phyloP scores from a whole-genome alignment of 305 asterid genomes.

The Fraxinus albicans region DNA sequence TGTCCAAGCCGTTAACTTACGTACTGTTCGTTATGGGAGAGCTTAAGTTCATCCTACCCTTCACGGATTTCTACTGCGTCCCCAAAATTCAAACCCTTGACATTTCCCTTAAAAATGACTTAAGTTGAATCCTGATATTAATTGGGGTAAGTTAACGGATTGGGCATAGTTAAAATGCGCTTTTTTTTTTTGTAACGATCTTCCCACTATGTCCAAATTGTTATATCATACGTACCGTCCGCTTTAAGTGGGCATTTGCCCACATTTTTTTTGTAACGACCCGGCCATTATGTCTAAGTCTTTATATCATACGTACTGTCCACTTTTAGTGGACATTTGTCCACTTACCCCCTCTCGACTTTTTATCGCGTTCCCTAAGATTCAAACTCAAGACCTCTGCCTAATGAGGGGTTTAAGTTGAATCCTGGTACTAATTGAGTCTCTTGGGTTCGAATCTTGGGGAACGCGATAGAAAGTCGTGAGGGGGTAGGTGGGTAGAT shows the following conservation, averaged over 20 bases:
- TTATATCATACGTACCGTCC: too few relatives aligned
- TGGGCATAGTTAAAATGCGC: background rate
- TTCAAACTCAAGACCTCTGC: too few relatives aligned
- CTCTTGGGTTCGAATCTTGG: background rate
- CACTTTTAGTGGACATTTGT: background rate
- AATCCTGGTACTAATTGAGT: background rate
- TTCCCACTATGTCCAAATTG: too few relatives aligned
- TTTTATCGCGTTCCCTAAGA: background rate
- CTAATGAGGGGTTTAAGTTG: background rate
- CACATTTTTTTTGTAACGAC: background rate
- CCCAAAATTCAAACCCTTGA: background rate
- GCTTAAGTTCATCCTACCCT: background rate
- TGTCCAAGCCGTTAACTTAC: background rate
- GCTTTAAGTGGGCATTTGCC: too few relatives aligned
- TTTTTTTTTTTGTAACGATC: too few relatives aligned
- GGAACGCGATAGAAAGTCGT: background rate
- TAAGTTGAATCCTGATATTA: background rate
- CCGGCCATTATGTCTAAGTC: background rate
- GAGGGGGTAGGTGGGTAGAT: background rate
- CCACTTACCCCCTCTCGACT: background rate
- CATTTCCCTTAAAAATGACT: background rate
- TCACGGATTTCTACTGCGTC: background rate
- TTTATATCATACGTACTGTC: background rate
- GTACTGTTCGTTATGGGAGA: background rate
- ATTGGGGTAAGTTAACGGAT: too few relatives aligned